phyloP scores from a whole-genome alignment of 2,329 filamentous ascomycete species.

The Cadophora luteo-olivacea region DNA sequence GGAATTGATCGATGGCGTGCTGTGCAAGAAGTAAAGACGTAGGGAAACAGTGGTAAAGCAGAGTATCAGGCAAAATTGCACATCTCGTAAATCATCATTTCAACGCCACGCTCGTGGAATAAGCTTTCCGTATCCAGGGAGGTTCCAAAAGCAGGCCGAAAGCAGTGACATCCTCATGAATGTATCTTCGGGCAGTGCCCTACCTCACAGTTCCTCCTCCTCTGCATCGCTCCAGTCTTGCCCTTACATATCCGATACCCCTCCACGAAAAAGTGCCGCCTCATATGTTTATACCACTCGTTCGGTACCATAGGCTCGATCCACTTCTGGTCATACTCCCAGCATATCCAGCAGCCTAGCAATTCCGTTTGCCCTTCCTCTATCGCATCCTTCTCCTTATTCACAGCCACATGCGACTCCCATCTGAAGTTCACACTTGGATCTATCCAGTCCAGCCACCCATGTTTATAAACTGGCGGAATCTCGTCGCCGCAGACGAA shows the following conservation, averaged over 20 bases:
- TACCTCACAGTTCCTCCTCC: constrained; percentile 38
- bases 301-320: constrained; percentile 31
- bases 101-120: background rate
- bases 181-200: constrained; percentile 37
- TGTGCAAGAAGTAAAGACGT: constrained; percentile 23
- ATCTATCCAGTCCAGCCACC: constrained; percentile 38
- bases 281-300: constrained; percentile 38
- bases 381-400: constrained; percentile 7
- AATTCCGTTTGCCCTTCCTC: constrained; percentile 25
- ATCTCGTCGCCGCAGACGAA: constrained; percentile 32
- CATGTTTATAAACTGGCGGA: constrained; percentile 31
- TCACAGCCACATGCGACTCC: constrained; percentile 36
- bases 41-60: too few species aligned
- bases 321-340: constrained; percentile 38
- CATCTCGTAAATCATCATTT: constrained; percentile 4
- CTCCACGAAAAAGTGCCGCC: constrained; percentile 36
- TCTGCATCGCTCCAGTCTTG: constrained; percentile 40
- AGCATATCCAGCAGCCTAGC: constrained; percentile 39
- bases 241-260: constrained; percentile 38
- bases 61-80: too few species aligned
- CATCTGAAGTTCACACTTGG: constrained; percentile 40
- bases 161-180: constrained; percentile 23
- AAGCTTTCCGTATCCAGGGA: too few species aligned
- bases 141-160: background rate
- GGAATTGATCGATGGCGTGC: constrained; percentile 31